Evolutionary conservation across 805 yeast genomes (phyloP), one percentile per base, ranked within the genome.

Genomic region (Isabelozyma gotoi): DNA sequence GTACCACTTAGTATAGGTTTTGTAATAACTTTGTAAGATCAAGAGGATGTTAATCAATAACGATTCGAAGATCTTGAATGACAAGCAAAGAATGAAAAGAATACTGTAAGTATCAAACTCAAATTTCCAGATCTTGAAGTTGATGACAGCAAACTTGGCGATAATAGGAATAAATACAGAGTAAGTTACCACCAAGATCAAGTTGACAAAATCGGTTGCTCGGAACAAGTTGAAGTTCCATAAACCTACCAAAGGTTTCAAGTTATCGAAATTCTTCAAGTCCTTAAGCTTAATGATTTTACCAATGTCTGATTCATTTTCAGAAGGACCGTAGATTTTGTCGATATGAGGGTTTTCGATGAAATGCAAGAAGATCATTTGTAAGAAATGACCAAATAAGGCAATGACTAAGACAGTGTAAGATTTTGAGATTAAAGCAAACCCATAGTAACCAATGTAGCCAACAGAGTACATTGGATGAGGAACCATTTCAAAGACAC

Each of bases 401-500:
- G 95, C 86, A 21, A 85, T 83, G 12, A 77, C 63, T 48, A 88
- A 72, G 5, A 88, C 82, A 7, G 84, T 75, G 55, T 86, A 85
- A 18, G 88, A 82, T 49, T 86, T 83, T 4, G 91, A 74, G 53
- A 88, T 82, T 49, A 88, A 68, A 1, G 92, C 89, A 56, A 86
- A 78, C 0, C 96, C 96, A 57, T 88, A 88, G 65, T 85, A 88
- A 1, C 96, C 96, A 42, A 88, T 79, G 57, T 88, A 88, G 6
- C 96, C 96, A 44, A 88, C 84, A 0, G 95, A 85, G 62, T 88
- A 88, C 96, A 88, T 88, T 41, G 96, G 96, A 59, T 88, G 96
- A 15, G 96, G 96, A 12, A 90, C 88, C 75, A 88, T 77, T 62
- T 88, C 92, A 62, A 87, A 88, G 7, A 88, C 94, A 34, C 96